Evolutionary conservation across 139 green algal genomes (phyloP), one percentile per base, ranked within the genome.

Genomic region (Picochlorum costavermella): DNA sequence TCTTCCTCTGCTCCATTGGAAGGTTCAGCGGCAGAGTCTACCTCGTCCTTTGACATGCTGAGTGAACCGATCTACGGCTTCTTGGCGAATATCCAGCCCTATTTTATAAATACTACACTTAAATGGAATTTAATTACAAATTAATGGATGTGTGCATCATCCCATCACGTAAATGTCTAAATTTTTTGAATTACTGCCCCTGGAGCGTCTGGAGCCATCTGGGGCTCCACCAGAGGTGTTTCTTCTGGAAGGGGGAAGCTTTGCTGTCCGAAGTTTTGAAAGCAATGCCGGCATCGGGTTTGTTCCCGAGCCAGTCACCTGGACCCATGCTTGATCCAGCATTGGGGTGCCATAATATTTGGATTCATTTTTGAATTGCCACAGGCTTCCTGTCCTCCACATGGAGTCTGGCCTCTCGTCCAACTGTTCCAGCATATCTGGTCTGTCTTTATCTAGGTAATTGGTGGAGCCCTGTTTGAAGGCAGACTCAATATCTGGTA

Each of bases 271-370:
- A 23, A 78, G 53, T 45, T 51, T 60, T 13, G n/a, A 29, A 23
- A 78, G n/a, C 44, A 78, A 43, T 5, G 26, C 49, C 12, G 46
- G 30, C 59, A 77, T 30, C 0, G 57, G 49, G 40, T 59, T 12
- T 6, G 16, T 37, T 20, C 53, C 30, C 9, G 59, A 5, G 13
- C 36, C n/a, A n/a, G 28, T 40, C n/a, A 36, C 20, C 20, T 63
- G 26, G 6, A 14, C 43, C 71, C 71, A 78, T n/a, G 61, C 71
- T 23, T 31, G 49, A 33, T 96, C 89, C 55, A 94, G 76, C 76
- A 88, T 87, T 36, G 89, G 88, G 49, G 69, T 84, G 43, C 89
- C 89, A 40, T 91, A 92, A 6, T 92, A 68, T 64, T 91, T 91
- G 26, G 70, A 69, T 8, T 91, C 78, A 63, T 95, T 96, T 5